A percentile compares a stretch with the other conserved stretches of the same genome.
Conservation (phyloP, 2,329 filamentous ascomycete species). For the Penicillium polonicum region DNA sequence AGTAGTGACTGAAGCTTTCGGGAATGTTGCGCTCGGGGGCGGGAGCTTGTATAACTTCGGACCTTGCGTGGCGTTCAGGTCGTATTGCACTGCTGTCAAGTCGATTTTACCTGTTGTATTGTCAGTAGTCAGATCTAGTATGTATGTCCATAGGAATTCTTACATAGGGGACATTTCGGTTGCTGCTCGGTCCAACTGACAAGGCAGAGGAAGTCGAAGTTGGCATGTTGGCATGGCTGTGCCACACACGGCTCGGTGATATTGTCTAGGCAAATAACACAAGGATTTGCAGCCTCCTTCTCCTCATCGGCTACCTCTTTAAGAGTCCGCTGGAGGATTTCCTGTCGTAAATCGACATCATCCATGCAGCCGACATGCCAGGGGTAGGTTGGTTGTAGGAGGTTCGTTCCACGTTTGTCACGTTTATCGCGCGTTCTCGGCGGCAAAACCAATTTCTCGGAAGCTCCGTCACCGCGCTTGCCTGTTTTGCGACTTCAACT, state of each 20-base stretch:
- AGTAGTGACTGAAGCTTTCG: constrained; percentile 1
- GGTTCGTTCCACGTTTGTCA: constrained; percentile 4
- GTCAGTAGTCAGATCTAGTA: neutral
- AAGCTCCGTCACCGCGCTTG: neutral
- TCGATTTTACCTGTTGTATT: constrained; percentile 49
- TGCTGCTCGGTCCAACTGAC: constrained; percentile 75
- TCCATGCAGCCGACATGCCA: constrained; percentile 31
- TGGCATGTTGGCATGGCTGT: constrained; percentile 72
- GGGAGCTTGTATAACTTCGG: constrained; percentile 61
- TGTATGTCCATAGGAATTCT: constrained; percentile 9
- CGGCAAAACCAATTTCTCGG: constrained; percentile 17
- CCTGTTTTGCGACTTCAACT: neutral
- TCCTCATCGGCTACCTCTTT: constrained; percentile 43
- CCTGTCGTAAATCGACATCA: constrained; percentile 43
- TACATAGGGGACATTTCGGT: constrained; percentile 77
- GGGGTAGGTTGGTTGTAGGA: constrained; percentile 18
- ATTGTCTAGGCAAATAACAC: constrained; percentile 82
- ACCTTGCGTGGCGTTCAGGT: constrained; percentile 53
- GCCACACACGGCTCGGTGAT: constrained; percentile 71
- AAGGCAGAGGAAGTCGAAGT: constrained; percentile 84
- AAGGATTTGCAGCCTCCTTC: constrained; percentile 52
- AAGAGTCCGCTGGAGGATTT: constrained; percentile 47
- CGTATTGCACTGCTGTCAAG: constrained; percentile 63
- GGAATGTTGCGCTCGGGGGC: constrained; percentile 23
- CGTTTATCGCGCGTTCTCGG: constrained; percentile 6